Evolutionary conservation across 306 rosid species (phyloP), one percentile per base, ranked within the genome.

Genomic region (Betula pendula): DNA sequence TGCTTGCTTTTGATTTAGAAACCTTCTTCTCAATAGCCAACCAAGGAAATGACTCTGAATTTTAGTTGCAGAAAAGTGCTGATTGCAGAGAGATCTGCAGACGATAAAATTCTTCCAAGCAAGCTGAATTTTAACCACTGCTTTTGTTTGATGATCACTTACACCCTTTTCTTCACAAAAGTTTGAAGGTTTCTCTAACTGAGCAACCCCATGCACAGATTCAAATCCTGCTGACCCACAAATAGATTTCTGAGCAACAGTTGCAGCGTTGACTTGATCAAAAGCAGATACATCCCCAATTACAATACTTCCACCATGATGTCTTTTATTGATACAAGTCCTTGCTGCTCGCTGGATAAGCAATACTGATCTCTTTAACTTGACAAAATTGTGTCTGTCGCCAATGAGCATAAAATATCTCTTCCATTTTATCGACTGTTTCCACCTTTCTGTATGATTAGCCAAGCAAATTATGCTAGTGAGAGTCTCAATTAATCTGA

Each of bases 31-130:
- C 81, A 65, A 67, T 27, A 88, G 73, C 94, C 94, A 84, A 45
- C 87, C 71, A 51, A 85, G 94, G 77, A 87, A 82, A 55, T 81
- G 79, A 68, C 88, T 67, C 80, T 92, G 97, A 75, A 94, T 86
- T 85, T 86, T 86, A 33, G 74, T 81, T 2, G 96, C 98, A 66
- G 79, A 77, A 20, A 82, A 76, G 59, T 85, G 82, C 58, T 84
- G 82, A 77, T 62, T 75, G 79, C 42, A 75, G 63, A 77, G 49
- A 78, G 83, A 60, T 73, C 74, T 79, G 74, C 63, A 42, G 77
- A 67, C 14, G 17, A 76, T 12, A 77, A 71, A 83, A 81, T 70
- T 81, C 83, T 81, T 85, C 90, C 86, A 82, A 72, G 91, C 86
- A 85, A 53, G 73, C 79, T 90, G 92, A 79, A 84, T 81, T 85